Evolutionary conservation across 164 flowering plant genomes (phyloP).

Genomic region (Stephania cephalantha): DNA sequence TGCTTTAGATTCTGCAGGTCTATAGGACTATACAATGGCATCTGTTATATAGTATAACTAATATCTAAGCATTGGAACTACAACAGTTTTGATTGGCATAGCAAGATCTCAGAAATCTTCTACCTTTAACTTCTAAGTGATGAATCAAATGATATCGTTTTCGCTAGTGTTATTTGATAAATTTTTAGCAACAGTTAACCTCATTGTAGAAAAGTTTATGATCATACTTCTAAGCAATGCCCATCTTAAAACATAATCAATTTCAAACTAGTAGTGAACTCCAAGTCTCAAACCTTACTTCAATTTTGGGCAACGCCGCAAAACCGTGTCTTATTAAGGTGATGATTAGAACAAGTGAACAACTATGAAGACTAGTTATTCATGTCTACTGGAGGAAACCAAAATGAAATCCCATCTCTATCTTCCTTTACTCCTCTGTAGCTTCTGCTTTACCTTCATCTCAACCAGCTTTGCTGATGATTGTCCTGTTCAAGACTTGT

Average conservation of each 20-base stretch:
- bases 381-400: background rate
- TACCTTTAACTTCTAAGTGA: background rate
- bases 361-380: background rate
- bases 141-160: background rate
- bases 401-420: background rate
- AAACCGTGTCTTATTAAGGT: conserved; percentile 1
- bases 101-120: background rate
- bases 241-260: conserved; percentile 8
- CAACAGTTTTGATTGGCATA: background rate
- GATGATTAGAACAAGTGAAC: background rate
- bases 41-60: background rate
- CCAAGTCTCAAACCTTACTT: conserved; percentile 11
- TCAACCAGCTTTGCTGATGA: conserved; percentile 10
- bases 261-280: conserved; percentile 20
- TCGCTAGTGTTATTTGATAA: background rate
- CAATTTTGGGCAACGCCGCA: background rate
- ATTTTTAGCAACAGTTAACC: background rate
- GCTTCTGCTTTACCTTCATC: conserved; percentile 2
- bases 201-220: background rate
- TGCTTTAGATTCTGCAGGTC: background rate
- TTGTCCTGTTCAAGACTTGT: conserved; percentile 16
- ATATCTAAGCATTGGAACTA: background rate
- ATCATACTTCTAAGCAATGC: conserved; percentile 13
- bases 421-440: background rate
- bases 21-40: background rate